phyloP scores from a whole-genome alignment of 495 filamentous ascomycete genomes.

The Tuber borchii region DNA sequence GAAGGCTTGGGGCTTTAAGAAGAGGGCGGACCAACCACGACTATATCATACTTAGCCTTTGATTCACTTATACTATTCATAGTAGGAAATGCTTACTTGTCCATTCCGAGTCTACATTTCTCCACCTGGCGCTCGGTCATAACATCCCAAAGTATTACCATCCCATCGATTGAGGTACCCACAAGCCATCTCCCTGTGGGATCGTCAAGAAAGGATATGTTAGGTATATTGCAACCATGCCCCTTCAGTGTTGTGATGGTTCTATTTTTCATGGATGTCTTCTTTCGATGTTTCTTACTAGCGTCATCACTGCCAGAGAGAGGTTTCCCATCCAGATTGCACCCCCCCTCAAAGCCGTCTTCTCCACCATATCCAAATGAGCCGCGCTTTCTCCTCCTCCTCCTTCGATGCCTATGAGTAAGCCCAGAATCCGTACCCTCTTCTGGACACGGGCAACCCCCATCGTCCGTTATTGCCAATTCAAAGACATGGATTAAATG shows the following conservation, averaged over 20 bases:
- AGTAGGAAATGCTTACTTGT: neutral
- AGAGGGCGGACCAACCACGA: constrained; percentile 39
- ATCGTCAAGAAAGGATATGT: constrained; percentile 65
- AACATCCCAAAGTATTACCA: constrained; percentile 60
- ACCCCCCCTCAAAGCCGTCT: constrained; percentile 12
- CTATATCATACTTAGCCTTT: constrained; percentile 12
- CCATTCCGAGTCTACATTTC: constrained; percentile 26
- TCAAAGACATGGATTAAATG: constrained; percentile 41
- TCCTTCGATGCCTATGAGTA: constrained; percentile 25
- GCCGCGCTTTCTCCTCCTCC: constrained; percentile 18
- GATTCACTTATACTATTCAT: neutral
- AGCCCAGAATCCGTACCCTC: constrained; percentile 11
- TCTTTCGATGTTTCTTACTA: constrained; percentile 16
- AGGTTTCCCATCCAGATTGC: neutral
- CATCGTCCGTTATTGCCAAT: constrained; percentile 23
- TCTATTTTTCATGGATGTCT: constrained; percentile 23
- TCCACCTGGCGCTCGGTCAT: constrained; percentile 33
- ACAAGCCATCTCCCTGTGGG: constrained; percentile 61
- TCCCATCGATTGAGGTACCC: constrained; percentile 66
- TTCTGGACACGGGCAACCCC: neutral
- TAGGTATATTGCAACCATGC: constrained; percentile 62
- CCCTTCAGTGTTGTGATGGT: constrained; percentile 34
- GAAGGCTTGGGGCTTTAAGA: constrained; percentile 39
- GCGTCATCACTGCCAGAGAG: constrained; percentile 5
- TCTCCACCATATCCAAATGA: constrained; percentile 49